Conservation (phyloP, 768 basidiomycete genomes). For the Sistotremastrum niveocremeum region DNA sequence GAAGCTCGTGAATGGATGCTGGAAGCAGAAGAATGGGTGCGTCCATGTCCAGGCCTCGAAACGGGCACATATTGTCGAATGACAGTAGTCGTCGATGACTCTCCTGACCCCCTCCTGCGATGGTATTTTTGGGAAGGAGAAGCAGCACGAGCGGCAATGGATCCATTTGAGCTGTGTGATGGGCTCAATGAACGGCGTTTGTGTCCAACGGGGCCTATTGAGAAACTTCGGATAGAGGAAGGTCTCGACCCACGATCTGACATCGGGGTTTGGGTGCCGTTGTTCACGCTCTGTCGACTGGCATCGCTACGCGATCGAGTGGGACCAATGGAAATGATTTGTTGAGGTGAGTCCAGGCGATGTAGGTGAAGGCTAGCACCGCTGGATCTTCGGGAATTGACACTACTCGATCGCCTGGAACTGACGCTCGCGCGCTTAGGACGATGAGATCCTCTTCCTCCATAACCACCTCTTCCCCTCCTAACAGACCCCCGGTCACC, state of each 20-base stretch:
- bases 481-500: constrained; percentile 28
- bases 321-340: constrained; percentile 23
- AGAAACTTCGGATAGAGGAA: constrained; percentile 74
- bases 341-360: constrained; percentile 48
- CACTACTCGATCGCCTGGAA: constrained; percentile 80
- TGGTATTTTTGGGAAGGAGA: constrained; percentile 74
- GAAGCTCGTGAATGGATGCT: constrained; percentile 66
- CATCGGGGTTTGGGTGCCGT: constrained; percentile 71
- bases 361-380: constrained; percentile 32
- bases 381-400: constrained; percentile 70
- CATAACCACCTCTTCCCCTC: constrained; percentile 34
- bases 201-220: constrained; percentile 26
- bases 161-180: constrained; percentile 65
- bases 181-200: constrained; percentile 38
- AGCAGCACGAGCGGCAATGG: constrained; percentile 40
- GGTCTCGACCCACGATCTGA: constrained; percentile 80
- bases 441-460: constrained; percentile 30
- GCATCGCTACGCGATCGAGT: constrained; percentile 33
- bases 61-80: constrained; percentile 45
- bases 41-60: constrained; percentile 40
- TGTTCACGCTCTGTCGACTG: constrained; percentile 45
- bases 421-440: constrained; percentile 59
- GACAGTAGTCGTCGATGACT: constrained; percentile 57
- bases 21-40: constrained; percentile 66
- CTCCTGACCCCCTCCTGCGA: constrained; percentile 60